Conservation (phyloP, 2,329 filamentous ascomycete species). For the Talaromyces islandicus region DNA sequence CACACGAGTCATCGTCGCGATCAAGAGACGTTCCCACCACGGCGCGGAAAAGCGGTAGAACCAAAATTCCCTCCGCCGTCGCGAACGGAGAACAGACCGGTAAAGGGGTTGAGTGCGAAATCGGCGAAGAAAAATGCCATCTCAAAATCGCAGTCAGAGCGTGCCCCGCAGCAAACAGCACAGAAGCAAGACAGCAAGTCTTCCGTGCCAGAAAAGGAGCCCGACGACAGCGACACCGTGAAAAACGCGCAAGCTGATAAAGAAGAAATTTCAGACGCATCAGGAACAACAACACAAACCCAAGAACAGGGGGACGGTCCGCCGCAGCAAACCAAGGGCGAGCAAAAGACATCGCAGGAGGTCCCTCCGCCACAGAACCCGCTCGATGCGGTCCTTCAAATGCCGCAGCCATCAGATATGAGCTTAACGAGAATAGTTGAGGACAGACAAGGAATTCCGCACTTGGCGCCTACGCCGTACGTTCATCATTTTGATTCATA, state of each 20-base stretch:
- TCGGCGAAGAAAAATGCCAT: slow-evolving; percentile 12
- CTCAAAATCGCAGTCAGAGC: slow-evolving; percentile 1
- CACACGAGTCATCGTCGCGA: slow-evolving; percentile 29
- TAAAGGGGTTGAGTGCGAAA: slow-evolving; percentile 13
- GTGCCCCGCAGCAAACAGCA: slow-evolving; percentile 10
- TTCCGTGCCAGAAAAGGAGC: neutral
- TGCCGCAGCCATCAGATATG: slow-evolving; percentile 34
- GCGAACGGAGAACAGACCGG: slow-evolving; percentile 22
- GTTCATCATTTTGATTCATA: slow-evolving; percentile 97
- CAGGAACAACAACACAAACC: slow-evolving; percentile 1
- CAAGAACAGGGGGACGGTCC: neutral
- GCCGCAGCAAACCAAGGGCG: neutral
- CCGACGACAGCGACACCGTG: neutral
- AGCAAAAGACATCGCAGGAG: slow-evolving; percentile 3
- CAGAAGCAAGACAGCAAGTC: slow-evolving; percentile 1
- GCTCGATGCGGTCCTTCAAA: slow-evolving; percentile 37
- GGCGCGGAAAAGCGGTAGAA: slow-evolving; percentile 42
- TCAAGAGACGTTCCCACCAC: slow-evolving; percentile 37
- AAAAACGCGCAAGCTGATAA: neutral
- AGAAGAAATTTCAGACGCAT: neutral
- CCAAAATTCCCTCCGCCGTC: slow-evolving; percentile 33
- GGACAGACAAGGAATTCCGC: slow-evolving; percentile 51
- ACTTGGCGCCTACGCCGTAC: slow-evolving; percentile 66
- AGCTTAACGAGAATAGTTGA: slow-evolving; percentile 20
- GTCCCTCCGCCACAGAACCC: slow-evolving; percentile 15